Evolutionary conservation across 352 stramenopile species (phyloP).

Genomic region (Phytophthora aleatoria): DNA sequence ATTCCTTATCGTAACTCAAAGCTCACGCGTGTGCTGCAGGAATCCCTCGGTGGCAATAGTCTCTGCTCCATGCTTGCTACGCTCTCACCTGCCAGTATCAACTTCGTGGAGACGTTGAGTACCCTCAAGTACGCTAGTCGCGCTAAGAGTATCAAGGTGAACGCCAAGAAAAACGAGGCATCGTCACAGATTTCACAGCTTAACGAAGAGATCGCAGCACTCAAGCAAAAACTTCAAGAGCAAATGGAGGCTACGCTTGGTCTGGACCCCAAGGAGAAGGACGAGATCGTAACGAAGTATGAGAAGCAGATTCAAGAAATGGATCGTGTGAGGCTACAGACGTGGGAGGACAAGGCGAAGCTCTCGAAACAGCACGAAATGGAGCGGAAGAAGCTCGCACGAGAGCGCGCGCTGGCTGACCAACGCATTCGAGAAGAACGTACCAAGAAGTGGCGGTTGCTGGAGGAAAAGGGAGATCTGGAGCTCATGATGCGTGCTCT

Average conservation of each 20-base stretch:
- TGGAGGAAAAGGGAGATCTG: conserved; percentile 85
- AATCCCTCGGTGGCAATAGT: conserved; percentile 93
- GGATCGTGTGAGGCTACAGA: conserved; percentile 82
- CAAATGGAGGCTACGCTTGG: conserved; percentile 67
- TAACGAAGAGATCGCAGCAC: conserved; percentile 88
- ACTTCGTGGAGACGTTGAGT: conserved; percentile 94
- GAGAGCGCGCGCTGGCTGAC: conserved; percentile 79
- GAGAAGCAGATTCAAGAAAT: conserved; percentile 92
- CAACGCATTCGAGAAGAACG: conserved; percentile 83
- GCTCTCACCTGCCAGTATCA: conserved; percentile 94
- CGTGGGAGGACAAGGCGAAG: conserved; percentile 89
- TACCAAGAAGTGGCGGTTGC: conserved; percentile 82
- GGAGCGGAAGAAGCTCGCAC: conserved; percentile 80
- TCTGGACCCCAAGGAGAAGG: conserved; percentile 84
- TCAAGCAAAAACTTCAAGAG: conserved; percentile 89
- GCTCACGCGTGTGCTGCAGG: conserved; percentile 92
- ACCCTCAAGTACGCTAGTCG: conserved; percentile 96
- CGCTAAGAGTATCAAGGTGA: conserved; percentile 95
- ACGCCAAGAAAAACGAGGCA: conserved; percentile 93
- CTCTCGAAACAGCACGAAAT: conserved; percentile 88
- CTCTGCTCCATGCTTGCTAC: conserved; percentile 96
- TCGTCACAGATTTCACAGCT: conserved; percentile 89
- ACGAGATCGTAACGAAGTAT: conserved; percentile 88
- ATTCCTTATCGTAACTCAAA: conserved; percentile 95
- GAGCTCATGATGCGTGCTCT: conserved; percentile 81